These are phyloP conservation scores for Drosera capensis DNA, from an alignment of 148 eudicot species.

Conservation along the genomic window DNA sequence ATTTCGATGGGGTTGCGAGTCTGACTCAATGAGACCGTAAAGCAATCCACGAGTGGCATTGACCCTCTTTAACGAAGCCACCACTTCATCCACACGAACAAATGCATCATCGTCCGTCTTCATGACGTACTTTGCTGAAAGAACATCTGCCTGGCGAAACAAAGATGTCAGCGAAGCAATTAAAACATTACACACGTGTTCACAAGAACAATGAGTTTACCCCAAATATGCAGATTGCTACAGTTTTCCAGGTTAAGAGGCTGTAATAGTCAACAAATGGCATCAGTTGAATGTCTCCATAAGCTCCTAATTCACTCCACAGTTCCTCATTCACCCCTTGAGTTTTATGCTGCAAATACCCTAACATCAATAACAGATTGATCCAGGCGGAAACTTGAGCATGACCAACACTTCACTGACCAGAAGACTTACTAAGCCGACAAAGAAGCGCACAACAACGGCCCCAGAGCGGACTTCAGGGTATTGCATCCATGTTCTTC, in stretches of 20 bases:
- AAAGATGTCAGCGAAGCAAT: conserved; percentile 11
- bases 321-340: conserved; percentile 90
- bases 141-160: conserved; percentile 63
- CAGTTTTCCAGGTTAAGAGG: conserved; percentile 86
- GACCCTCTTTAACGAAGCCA: conserved; percentile 44
- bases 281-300: conserved; percentile 80
- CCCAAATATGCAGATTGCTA: conserved; percentile 90
- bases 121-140: conserved; percentile 77
- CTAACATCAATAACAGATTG: no score
- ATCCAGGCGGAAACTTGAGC: no score
- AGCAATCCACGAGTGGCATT: conserved; percentile 59
- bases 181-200: conserved; percentile 2
- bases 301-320: conserved; percentile 83
- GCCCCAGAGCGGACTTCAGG: conserved; percentile 66
- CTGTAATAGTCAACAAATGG: conserved; percentile 94
- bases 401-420: no score
- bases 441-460: conserved; percentile 90
- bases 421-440: conserved; percentile 70
- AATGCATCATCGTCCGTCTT: conserved; percentile 98
- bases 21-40: conserved; percentile 88
- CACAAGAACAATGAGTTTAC: conserved; percentile 24
- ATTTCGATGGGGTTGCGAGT: conserved; percentile 65
- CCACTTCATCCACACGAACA: conserved; percentile 88
- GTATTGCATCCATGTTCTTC: conserved; percentile 99
- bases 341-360: conserved; percentile 61